Evolutionary conservation across 352 stramenopile genomes (phyloP), one percentile per base, ranked within the genome.

Genomic region (Pythium grandisporangium): DNA sequence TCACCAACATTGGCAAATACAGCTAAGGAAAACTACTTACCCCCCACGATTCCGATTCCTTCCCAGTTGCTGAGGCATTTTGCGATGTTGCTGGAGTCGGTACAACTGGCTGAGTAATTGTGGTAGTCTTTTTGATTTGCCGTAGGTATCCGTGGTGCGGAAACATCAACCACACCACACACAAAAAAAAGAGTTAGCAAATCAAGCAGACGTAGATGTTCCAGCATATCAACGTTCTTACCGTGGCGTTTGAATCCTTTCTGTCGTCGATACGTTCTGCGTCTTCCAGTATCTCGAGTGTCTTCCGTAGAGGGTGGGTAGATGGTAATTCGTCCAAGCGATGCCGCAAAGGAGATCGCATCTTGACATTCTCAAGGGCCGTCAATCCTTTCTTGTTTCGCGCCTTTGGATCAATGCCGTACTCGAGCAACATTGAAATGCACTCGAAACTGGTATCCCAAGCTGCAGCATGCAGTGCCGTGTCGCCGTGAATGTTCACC

Each of bases 351-450:
- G 66, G 63, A n/a, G 68, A 81, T 26, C 70, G 61, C 19, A 63
- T 80, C 54, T 70, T 73, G 37, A 84, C 40, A 20, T 87, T 87
- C 5, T 54, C 55, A 4, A 84, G 55, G 14, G 69, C 58, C 12
- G 68, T 78, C 11, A 82, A 37, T 0, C 64, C 70, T 8, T 71
- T 69, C 11, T 39, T 48, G 48, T 87, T 87, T 16, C 42, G 63
- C 11, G 45, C 44, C 30, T 74, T 47, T 10, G 66, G 44, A 36
- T 81, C 69, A 2, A 78, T 37, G 3, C 64, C 71, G 39, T 88
- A 88, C 37, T 88, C 69, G 13, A 80, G 42, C 13, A 91, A 36
- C 38, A 91, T 83, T 27, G 62, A 47, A 6, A 85, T 61, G 36
- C 72, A 85, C 8, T 62, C 63, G 17, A 75, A 55, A 34, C 64